Conservation (phyloP, 768 basidiomycete species). For the Xerocomellus amylosporus region DNA sequence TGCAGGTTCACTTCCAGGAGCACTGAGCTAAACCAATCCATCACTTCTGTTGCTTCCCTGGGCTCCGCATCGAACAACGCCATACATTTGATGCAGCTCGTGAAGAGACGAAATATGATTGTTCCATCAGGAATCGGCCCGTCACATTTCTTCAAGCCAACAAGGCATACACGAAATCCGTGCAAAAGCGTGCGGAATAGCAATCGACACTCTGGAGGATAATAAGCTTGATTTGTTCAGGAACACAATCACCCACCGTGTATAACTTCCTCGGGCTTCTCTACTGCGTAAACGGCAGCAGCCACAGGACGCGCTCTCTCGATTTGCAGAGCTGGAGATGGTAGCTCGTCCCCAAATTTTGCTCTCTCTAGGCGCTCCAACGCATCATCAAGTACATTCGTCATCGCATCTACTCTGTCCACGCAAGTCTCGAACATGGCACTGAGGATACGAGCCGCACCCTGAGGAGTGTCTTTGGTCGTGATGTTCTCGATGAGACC, state of each 20-base stretch:
- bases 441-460: slow-evolving; percentile 65
- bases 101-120: slow-evolving; percentile 85
- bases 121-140: slow-evolving; percentile 79
- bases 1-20: slow-evolving; percentile 83
- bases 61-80: slow-evolving; percentile 73
- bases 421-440: slow-evolving; percentile 81
- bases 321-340: slow-evolving; percentile 61
- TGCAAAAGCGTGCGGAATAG: slow-evolving; percentile 87
- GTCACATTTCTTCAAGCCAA: slow-evolving; percentile 74
- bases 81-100: slow-evolving; percentile 81
- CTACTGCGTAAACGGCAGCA: slow-evolving; percentile 70
- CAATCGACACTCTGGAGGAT: slow-evolving; percentile 67
- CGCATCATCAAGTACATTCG: slow-evolving; percentile 50
- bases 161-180: slow-evolving; percentile 78
- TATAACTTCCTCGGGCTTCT: slow-evolving; percentile 79
- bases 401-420: slow-evolving; percentile 80
- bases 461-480: slow-evolving; percentile 67
- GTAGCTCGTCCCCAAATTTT: slow-evolving; percentile 38
- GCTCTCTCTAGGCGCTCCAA: slow-evolving; percentile 47
- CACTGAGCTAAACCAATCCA: slow-evolving; percentile 76
- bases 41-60: slow-evolving; percentile 69
- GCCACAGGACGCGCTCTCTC: slow-evolving; percentile 86
- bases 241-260: slow-evolving; percentile 51
- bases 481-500: slow-evolving; percentile 82
- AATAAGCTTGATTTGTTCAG: slow-evolving; percentile 5